Percentiles rank a stretch among this genome's conserved stretches.
These are phyloP conservation scores for Pouteria campechiana DNA, from an alignment of 179 eudicot species.

Conservation along the genomic window DNA sequence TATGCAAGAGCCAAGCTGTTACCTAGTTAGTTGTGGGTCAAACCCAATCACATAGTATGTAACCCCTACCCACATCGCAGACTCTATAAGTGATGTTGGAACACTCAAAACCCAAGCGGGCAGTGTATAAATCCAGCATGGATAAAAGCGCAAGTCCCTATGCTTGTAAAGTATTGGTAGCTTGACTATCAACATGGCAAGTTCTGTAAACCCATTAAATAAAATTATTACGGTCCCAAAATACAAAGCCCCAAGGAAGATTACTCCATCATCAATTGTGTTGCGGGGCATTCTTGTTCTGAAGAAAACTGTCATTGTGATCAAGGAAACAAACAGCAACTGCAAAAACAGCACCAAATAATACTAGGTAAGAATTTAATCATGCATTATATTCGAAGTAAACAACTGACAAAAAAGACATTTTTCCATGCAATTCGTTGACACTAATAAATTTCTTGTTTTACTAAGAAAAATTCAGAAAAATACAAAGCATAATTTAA, in stretches of 20 bases:
- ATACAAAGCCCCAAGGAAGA: constrained; percentile 73
- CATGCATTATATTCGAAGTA: too few relatives aligned
- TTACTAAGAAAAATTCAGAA: too few relatives aligned
- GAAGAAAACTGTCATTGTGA: constrained; percentile 90
- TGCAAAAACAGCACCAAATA: constrained; percentile 20
- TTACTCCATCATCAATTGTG: constrained; percentile 71
- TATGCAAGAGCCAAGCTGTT: constrained; percentile 7
- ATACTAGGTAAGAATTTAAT: too few relatives aligned
- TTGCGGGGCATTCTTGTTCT: constrained; percentile 68
- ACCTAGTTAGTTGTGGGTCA: constrained; percentile 74
- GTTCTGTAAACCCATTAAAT: constrained; percentile 96
- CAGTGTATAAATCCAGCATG: constrained; percentile 79
- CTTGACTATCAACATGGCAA: constrained; percentile 78
- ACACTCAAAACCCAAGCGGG: constrained; percentile 83
- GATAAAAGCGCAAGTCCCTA: constrained; percentile 83
- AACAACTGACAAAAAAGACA: too few relatives aligned
- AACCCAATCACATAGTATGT: constrained; percentile 83
- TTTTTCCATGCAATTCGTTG: too few relatives aligned
- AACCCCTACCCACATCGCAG: constrained; percentile 79
- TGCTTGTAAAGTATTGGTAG: constrained; percentile 90
- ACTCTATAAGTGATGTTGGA: constrained; percentile 76
- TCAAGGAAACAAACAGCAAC: constrained; percentile 76
- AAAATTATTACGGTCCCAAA: constrained; percentile 90
- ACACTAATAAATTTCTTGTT: too few relatives aligned
- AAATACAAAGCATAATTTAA: too few relatives aligned